Percentiles rank a stretch among this genome's conserved stretches.
These are phyloP conservation scores for Pichia sp. DNA, from an alignment of 1,139 yeast genomes.

Conservation along the genomic window DNA sequence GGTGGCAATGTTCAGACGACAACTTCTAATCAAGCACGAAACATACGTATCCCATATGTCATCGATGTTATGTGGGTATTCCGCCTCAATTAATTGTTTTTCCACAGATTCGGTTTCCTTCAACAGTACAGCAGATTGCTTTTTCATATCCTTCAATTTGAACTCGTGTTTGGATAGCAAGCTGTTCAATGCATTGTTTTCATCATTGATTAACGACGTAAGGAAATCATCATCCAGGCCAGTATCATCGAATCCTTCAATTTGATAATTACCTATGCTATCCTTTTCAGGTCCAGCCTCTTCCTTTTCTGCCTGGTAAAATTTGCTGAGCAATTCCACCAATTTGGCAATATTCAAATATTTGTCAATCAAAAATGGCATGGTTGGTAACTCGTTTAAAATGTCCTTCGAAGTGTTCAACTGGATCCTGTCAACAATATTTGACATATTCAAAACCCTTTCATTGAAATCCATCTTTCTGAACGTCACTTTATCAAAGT, in stretches of 20 bases:
- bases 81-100: slow-evolving; percentile 37
- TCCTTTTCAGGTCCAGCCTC: not conserved
- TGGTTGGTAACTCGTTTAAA: slow-evolving; percentile 58
- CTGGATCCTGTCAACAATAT: slow-evolving; percentile 46
- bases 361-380: slow-evolving; percentile 66
- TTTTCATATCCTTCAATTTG: slow-evolving; percentile 45
- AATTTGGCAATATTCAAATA: slow-evolving; percentile 59
- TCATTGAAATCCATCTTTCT: slow-evolving; percentile 63
- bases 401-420: slow-evolving; percentile 36
- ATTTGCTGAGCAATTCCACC: slow-evolving; percentile 34
- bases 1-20: slow-evolving; percentile 1
- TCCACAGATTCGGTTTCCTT: slow-evolving; percentile 38
- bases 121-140: slow-evolving; percentile 41
- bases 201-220: slow-evolving; percentile 32
- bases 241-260: slow-evolving; percentile 43
- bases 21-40: slow-evolving; percentile 27
- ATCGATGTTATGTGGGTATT: slow-evolving; percentile 39
- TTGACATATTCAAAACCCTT: slow-evolving; percentile 53
- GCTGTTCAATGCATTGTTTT: slow-evolving; percentile 28
- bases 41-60: slow-evolving; percentile 21
- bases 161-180: slow-evolving; percentile 24
- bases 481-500: slow-evolving; percentile 69
- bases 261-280: slow-evolving; percentile 27
- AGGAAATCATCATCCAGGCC: slow-evolving; percentile 38
- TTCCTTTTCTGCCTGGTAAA: not conserved